Evolutionary conservation across 2,329 filamentous ascomycete genomes (phyloP), one percentile per base, ranked within the genome.

Genomic region (Didymella arachidicola): DNA sequence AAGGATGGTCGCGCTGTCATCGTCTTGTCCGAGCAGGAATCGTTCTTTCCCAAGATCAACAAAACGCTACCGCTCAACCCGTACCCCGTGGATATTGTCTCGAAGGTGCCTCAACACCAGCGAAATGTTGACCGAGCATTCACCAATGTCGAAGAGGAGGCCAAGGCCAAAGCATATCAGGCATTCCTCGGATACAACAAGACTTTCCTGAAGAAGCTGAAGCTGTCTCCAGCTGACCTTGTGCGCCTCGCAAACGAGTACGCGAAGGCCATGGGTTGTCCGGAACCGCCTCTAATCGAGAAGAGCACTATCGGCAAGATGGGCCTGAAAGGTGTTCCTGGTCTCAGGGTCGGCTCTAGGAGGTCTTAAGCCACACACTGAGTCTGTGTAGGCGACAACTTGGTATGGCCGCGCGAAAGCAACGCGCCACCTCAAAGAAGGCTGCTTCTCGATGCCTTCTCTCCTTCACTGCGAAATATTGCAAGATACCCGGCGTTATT

Each of bases 1-100:
- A 80, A 79, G 26, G 79, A 83, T 47, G 83, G 83, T 11, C 80
- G 83, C 38, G 83, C 83, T 12, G 77, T 86, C 55, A 81, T 85
- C 51, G 65, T 86, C 16, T 77, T 86, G 42, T 84, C 81, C 10
- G 66, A 83, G 60, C 76, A 77, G 51, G 84, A 86, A 63, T 77
- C 78, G 7, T 86, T 82, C 74, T 85, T 85, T 70, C 69, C 82
- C 25, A 75, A 73, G 34, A 72, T 73, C 54, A 84, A 84, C 69
- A 81, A 72, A 59, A 76, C 79, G 30, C 70, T 85, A 18, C 82
- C 81, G 18, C 84, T 85, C 66, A 71, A 82, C 29, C 77, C 82
- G 2, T 82, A 84, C 61, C 79, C 81, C 1, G 71, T 75, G 14
- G 73, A 78, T 22, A 74, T 84, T 56, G 69, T 73, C 7, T 67